Evolutionary conservation across 2,329 filamentous ascomycete species (phyloP), one percentile per base, ranked within the genome.

Genomic region (Fusarium chuoi): DNA sequence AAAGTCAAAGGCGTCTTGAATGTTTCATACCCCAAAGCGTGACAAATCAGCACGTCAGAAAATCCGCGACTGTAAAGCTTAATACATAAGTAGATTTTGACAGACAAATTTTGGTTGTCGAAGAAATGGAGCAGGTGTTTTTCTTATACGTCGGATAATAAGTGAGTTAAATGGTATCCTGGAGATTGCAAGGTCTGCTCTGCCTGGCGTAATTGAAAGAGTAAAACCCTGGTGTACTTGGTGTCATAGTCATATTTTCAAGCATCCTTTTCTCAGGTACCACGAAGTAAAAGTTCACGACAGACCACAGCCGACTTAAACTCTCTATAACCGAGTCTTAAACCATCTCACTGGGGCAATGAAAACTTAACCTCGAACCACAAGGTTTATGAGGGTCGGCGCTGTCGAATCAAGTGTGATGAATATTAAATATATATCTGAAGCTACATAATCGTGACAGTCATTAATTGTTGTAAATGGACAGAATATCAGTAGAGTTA

Each of bases 401-500:
- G 11, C 11, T 12, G 7, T 10, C 36, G 8, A 41, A 9, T 39
- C 3, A n/a, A 22, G 11, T 10, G 13, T 24, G 7, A 46, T 46
- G 26, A 33, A 6, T 65, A 70, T 70, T 54, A 65, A 45, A 36
- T 45, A 8, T 26, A 26, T 22, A 51, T 70, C 54, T 24, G 59
- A 59, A 22, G 1, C 41, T 28, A 45, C 33, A 11, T 54, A 33
- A 24, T 63, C 42, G 22, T 68, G 22, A 46, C 3, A n/a, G 30
- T 61, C 46, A 56, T 70, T 54, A 71, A 7, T 74, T 45, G 12
- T 48, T 38, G 46, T 77, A 77, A 30, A 77, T 77, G n/a, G 75
- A 76, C 48, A 77, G 11, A 10, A 59, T 62, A 36, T 77, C 73
- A 10, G 75, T 77, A 8, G 62, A 73, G 58, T 77, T 77, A 26